Percentiles rank a stretch among this genome's conserved stretches.
Conservation (phyloP, 1,139 yeast genomes). For the Scheffersomyces cryptocercus region DNA sequence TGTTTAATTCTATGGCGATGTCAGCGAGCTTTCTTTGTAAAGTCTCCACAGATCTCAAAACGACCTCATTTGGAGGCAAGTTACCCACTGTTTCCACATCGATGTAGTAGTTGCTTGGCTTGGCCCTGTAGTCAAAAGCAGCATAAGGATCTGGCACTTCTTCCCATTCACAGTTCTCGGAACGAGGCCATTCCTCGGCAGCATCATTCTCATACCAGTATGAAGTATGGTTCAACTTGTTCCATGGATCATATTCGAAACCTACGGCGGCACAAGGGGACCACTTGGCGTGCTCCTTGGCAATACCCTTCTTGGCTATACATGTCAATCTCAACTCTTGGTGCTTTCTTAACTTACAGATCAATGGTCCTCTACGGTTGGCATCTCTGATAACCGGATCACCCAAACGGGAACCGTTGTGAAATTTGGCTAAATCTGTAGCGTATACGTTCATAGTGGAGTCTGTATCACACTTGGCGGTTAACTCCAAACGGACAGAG, state of each 20-base stretch:
- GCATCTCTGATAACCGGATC: conserved; percentile 83
- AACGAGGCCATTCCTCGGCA: conserved; percentile 89
- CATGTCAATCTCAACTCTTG: conserved; percentile 89
- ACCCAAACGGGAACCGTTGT: conserved; percentile 59
- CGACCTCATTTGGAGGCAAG: conserved; percentile 86
- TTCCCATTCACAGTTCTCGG: conserved; percentile 91
- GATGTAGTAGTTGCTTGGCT: conserved; percentile 77
- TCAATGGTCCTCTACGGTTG: conserved; percentile 76
- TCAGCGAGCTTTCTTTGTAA: conserved; percentile 90
- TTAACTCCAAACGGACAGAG: conserved; percentile 80
- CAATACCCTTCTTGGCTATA: conserved; percentile 96
- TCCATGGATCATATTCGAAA: conserved; percentile 99
- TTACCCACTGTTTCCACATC: conserved; percentile 93
- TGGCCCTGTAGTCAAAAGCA: conserved; percentile 80
- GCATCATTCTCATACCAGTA: conserved; percentile 94
- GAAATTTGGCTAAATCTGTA: conserved; percentile 66
- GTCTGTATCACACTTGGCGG: conserved; percentile 87
- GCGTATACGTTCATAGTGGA: conserved; percentile 90
- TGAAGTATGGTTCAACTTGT: conserved; percentile 91
- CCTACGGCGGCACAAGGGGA: conserved; percentile 97
- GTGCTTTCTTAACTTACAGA: conserved; percentile 88
- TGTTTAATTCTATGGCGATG: conserved; percentile 77
- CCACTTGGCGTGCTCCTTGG: conserved; percentile 99
- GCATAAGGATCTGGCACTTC: conserved; percentile 92
- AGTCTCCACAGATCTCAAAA: conserved; percentile 77